These are phyloP conservation scores for Monascus ruber DNA, from an alignment of 2,329 filamentous ascomycete species.

Conservation along the genomic window DNA sequence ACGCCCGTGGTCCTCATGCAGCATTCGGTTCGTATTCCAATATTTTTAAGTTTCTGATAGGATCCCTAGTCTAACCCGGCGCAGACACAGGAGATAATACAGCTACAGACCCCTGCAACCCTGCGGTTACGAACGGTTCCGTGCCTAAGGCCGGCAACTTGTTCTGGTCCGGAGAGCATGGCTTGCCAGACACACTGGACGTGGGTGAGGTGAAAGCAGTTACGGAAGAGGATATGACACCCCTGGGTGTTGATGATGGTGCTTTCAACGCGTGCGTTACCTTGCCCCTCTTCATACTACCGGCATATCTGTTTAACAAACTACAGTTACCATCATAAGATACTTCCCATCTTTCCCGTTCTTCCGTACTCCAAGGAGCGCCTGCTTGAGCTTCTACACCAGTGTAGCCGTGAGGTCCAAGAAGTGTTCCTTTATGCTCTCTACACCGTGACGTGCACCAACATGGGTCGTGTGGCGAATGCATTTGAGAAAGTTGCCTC, in stretches of 20 bases:
- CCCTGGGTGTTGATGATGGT: conserved; percentile 27
- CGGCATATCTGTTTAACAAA: conserved; percentile 5
- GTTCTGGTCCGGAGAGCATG: conserved; percentile 28
- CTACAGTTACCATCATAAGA: conserved; percentile 29
- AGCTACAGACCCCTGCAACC: conserved; percentile 19
- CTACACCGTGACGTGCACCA: conserved; percentile 29
- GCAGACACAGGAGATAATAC: conserved; percentile 14
- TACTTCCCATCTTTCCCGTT: conserved; percentile 30
- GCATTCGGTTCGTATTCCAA: conserved; percentile 19
- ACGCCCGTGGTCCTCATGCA: conserved; percentile 21
- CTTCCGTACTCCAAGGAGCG: conserved; percentile 30
- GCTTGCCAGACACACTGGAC: conserved; percentile 21
- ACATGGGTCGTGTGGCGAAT: conserved; percentile 20
- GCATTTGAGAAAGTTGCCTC: conserved; percentile 24
- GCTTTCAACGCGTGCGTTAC: conserved; percentile 28
- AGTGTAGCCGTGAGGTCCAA: conserved; percentile 29
- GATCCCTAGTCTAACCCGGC: conserved; percentile 3
- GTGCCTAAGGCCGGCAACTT: conserved; percentile 25
- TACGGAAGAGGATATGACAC: conserved; percentile 23
- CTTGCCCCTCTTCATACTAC: background rate
- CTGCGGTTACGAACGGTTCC: conserved; percentile 25
- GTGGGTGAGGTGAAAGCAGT: conserved; percentile 21
- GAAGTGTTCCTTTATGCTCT: conserved; percentile 30
- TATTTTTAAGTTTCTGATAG: background rate
- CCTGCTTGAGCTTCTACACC: conserved; percentile 25